Evolutionary conservation across 2,329 filamentous ascomycete genomes (phyloP).

Genomic region (Clonostachys solani): DNA sequence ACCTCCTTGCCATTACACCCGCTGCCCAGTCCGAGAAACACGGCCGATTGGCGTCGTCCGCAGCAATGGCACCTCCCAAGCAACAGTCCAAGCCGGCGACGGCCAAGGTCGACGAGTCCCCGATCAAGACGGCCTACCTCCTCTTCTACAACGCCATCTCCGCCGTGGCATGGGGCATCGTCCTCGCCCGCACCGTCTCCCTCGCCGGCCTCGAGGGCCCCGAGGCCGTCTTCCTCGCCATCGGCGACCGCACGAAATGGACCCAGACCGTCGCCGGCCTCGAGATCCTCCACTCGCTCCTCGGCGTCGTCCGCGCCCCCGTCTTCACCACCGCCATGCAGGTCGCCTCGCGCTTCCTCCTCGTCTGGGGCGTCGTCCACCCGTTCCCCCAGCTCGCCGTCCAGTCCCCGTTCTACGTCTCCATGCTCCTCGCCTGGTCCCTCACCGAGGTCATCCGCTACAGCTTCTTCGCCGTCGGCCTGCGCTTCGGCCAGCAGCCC

Average conservation of each 20-base stretch:
- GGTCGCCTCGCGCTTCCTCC: slow-evolving; percentile 78
- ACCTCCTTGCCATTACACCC: no score
- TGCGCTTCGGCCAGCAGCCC: slow-evolving; percentile 56
- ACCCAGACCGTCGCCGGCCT: slow-evolving; percentile 81
- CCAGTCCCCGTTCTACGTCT: slow-evolving; percentile 58
- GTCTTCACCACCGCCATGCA: slow-evolving; percentile 85
- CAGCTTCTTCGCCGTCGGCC: slow-evolving; percentile 78
- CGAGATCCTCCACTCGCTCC: slow-evolving; percentile 77
- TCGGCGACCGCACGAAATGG: slow-evolving; percentile 67
- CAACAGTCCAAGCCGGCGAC: background rate
- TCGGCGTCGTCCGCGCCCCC: slow-evolving; percentile 81
- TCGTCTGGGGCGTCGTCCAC: slow-evolving; percentile 82
- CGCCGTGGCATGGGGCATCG: slow-evolving; percentile 71
- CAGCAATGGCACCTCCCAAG: background rate
- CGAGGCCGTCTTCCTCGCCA: slow-evolving; percentile 52
- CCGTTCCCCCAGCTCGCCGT: slow-evolving; percentile 64
- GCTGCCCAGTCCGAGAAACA: no score
- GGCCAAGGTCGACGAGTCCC: slow-evolving; percentile 6
- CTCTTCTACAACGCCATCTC: slow-evolving; percentile 81
- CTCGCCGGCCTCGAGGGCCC: slow-evolving; percentile 52
- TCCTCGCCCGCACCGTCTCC: slow-evolving; percentile 63
- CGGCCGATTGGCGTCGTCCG: background rate
- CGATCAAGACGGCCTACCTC: slow-evolving; percentile 63
- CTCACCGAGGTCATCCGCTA: slow-evolving; percentile 92
- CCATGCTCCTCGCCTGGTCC: slow-evolving; percentile 84